Evolutionary conservation across 2,329 filamentous ascomycete species (phyloP), one percentile per base, ranked within the genome.

Genomic region (Diaporthe capsici): DNA sequence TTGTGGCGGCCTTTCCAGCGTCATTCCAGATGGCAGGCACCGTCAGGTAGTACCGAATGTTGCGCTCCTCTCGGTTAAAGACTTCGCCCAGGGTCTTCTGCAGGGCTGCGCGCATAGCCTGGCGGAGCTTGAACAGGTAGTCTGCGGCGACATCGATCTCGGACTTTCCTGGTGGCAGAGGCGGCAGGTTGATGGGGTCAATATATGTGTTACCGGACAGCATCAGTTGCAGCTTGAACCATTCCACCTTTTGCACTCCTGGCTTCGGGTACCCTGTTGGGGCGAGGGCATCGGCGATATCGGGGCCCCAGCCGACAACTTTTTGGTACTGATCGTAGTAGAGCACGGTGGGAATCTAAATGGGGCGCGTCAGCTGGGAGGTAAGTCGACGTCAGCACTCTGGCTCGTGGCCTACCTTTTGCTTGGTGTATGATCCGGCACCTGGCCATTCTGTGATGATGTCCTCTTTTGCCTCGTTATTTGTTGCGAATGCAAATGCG

Each of bases 21-120:
- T 98, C 97, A 84, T 98, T 98, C 97, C 97, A 98, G 80, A 99
- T 98, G 80, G 97, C 97, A 28, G 97, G 97, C n/a, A 99, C 97
- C 3, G 97, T 99, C 80, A 99, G 88, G 85, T 98, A 98, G 86
- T 98, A 98, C 80, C 95, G 92, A 81, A 98, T 99, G 85, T 98
- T 98, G 81, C 96, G 94, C 88, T 98, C 97, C 87, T 98, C 97
- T 85, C 97, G 91, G 86, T 97, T 98, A 86, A 98, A 99, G 0
- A 99, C 97, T 83, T 98, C 97, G 73, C 97, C 97, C 42, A 98
- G 89, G 1, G 96, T 98, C 90, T 98, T 98, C 84, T 98, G 95
- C 76, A 99, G 88, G 81, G 98, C 95, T 77, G 95, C 94, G 80
- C 97, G 93, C 96, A 98, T 98, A 2, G 97, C 97, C 87, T 98